Evolutionary conservation across 768 basidiomycete species (phyloP).

Genomic region (Tremella fuciformis): DNA sequence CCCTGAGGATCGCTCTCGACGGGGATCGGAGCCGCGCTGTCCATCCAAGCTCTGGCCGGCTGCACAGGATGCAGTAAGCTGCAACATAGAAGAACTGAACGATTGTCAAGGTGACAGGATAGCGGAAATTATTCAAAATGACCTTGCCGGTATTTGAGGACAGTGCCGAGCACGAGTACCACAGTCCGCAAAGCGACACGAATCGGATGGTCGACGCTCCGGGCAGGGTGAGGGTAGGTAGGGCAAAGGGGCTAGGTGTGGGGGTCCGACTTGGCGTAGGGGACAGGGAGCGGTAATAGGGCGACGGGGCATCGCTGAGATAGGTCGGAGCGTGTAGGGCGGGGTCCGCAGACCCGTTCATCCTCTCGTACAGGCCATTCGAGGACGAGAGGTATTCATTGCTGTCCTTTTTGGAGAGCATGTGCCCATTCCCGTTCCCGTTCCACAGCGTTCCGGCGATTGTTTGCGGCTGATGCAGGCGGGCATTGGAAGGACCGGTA

Average conservation of each 20-base stretch:
- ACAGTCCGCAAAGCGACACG: slow-evolving; percentile 75
- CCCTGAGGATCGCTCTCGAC: slow-evolving; percentile 67
- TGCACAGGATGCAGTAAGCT: slow-evolving; percentile 76
- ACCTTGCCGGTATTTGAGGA: slow-evolving; percentile 96
- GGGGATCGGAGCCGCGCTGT: slow-evolving; percentile 64
- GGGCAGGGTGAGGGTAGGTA: slow-evolving; percentile 30
- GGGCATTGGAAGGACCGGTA: neutral
- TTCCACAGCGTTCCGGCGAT: too few relatives aligned
- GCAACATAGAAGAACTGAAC: slow-evolving; percentile 96
- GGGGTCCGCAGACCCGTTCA: slow-evolving; percentile 17
- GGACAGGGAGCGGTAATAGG: slow-evolving; percentile 14
- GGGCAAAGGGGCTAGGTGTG: slow-evolving; percentile 27
- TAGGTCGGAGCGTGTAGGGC: slow-evolving; percentile 6
- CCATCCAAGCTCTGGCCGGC: slow-evolving; percentile 51
- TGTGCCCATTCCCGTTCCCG: too few relatives aligned
- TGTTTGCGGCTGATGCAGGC: slow-evolving; percentile 1
- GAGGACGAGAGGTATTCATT: slow-evolving; percentile 7
- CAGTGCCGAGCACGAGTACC: slow-evolving; percentile 90
- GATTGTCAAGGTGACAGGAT: slow-evolving; percentile 94
- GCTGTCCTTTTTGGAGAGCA: slow-evolving; percentile 7
- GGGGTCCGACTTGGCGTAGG: slow-evolving; percentile 10
- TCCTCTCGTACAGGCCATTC: slow-evolving; percentile 7
- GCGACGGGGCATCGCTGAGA: slow-evolving; percentile 12
- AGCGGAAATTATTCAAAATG: slow-evolving; percentile 86
- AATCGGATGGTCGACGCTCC: slow-evolving; percentile 56